Conservation (phyloP, 176 grass and related monocot species). For the Ensete ventricosum region DNA sequence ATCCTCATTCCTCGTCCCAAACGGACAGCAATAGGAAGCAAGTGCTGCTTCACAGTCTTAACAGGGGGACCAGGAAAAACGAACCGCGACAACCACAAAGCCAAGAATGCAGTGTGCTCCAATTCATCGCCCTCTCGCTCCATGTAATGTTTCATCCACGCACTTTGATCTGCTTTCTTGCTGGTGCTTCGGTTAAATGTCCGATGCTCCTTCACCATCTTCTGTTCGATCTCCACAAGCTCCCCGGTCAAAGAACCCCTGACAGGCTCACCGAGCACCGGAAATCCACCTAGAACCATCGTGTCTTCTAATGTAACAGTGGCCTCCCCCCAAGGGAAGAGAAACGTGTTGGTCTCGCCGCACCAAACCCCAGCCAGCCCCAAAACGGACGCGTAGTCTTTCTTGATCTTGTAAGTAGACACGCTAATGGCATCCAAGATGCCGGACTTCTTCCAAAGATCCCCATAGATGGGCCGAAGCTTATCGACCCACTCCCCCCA, state of each 20-base stretch:
- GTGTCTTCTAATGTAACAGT: conserved; percentile 67
- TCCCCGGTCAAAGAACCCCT: conserved; percentile 37
- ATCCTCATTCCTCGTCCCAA: conserved; percentile 53
- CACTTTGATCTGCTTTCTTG: conserved; percentile 92
- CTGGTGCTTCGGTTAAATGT: conserved; percentile 68
- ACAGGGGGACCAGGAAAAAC: conserved; percentile 67
- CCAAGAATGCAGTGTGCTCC: conserved; percentile 80
- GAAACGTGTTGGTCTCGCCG: conserved; percentile 46
- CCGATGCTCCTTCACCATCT: conserved; percentile 52
- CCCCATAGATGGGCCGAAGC: conserved; percentile 43
- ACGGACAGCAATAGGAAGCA: conserved; percentile 69
- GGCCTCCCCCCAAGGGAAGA: conserved; percentile 87
- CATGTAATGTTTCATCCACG: conserved; percentile 80
- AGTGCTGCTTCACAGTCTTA: conserved; percentile 60
- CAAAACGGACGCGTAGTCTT: conserved; percentile 36
- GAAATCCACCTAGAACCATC: conserved; percentile 44
- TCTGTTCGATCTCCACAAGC: conserved; percentile 42
- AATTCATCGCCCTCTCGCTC: conserved; percentile 27
- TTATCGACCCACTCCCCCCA: conserved; percentile 80
- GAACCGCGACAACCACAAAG: conserved; percentile 77
- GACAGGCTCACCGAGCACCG: conserved; percentile 39
- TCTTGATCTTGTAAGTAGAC: conserved; percentile 56
- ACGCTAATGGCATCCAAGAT: conserved; percentile 56
- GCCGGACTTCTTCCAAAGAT: conserved; percentile 49
- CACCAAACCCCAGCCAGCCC: conserved; percentile 63